Conservation (phyloP, 371 early-diverging fungal species). For the Haplosporangium sp. region DNA sequence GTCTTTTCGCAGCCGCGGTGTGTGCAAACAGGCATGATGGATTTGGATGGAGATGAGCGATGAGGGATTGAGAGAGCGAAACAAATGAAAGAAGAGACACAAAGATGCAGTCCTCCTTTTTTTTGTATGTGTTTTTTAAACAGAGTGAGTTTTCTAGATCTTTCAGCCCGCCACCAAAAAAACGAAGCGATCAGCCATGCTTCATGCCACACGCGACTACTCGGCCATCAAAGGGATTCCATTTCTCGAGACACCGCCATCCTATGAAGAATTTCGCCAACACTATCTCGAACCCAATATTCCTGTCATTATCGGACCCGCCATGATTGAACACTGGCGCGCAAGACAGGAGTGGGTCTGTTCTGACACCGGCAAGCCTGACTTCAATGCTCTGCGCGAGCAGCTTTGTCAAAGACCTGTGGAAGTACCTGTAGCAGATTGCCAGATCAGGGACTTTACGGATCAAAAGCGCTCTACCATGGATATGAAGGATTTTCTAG, state of each 20-base stretch:
- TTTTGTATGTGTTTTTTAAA: neutral
- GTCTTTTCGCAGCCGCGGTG: conserved; percentile 87
- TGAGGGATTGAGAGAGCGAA: conserved; percentile 5
- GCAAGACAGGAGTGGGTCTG: conserved; percentile 73
- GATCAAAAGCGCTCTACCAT: conserved; percentile 70
- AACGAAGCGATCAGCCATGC: neutral
- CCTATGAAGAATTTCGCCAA: conserved; percentile 63
- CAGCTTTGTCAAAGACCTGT: conserved; percentile 52
- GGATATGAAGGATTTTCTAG: conserved; percentile 65
- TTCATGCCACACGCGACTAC: conserved; percentile 44
- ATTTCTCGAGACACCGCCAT: conserved; percentile 58
- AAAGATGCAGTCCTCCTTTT: neutral
- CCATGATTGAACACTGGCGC: conserved; percentile 66
- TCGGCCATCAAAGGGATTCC: conserved; percentile 35
- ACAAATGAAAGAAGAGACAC: conserved; percentile 4
- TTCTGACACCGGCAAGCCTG: conserved; percentile 24
- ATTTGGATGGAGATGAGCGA: neutral
- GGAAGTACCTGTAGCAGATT: conserved; percentile 69
- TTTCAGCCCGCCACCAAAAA: conserved; percentile 21
- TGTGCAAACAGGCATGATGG: conserved; percentile 72
- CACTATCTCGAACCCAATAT: conserved; percentile 66
- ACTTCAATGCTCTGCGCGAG: conserved; percentile 18
- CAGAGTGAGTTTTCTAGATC: conserved; percentile 22
- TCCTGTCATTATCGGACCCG: conserved; percentile 72
- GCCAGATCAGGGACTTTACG: conserved; percentile 64